phyloP scores from a whole-genome alignment of 768 basidiomycete genomes.

The Hebeloma cylindrosporum region DNA sequence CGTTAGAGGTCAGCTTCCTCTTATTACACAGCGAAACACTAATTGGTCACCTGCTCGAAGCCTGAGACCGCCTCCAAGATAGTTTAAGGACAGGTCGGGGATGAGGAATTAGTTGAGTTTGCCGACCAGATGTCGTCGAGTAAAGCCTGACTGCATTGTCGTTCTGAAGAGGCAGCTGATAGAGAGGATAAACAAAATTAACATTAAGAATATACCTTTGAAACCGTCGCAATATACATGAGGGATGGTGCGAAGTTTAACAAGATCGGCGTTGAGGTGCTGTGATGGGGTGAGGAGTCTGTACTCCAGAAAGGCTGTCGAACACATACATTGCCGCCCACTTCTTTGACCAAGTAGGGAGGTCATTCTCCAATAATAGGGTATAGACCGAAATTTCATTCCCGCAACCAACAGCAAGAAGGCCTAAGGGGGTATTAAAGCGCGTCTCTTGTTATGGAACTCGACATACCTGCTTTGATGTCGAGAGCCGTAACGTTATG shows the following conservation, averaged over 20 bases:
- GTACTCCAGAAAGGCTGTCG: not conserved
- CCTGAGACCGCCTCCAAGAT: slow-evolving; percentile 70
- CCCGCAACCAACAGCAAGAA: slow-evolving; percentile 69
- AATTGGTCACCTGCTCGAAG: slow-evolving; percentile 67
- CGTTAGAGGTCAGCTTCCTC: not conserved
- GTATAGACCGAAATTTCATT: slow-evolving; percentile 71
- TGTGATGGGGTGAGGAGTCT: slow-evolving; percentile 24
- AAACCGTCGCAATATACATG: slow-evolving; percentile 68
- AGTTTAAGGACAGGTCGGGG: slow-evolving; percentile 71
- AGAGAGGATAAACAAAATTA: not conserved
- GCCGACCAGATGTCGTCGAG: slow-evolving; percentile 69
- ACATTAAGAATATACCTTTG: slow-evolving; percentile 43
- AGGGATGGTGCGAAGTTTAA: slow-evolving; percentile 74
- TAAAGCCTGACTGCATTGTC: slow-evolving; percentile 63
- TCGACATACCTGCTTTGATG: slow-evolving; percentile 65
- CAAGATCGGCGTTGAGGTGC: slow-evolving; percentile 49
- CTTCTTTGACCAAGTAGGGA: slow-evolving; percentile 81
- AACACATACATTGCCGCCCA: slow-evolving; percentile 62
- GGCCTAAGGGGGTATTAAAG: slow-evolving; percentile 46
- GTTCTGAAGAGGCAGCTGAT: slow-evolving; percentile 36
- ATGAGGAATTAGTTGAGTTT: slow-evolving; percentile 68
- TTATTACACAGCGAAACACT: slow-evolving; percentile 11
- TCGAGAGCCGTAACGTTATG: slow-evolving; percentile 62
- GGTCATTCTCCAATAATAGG: slow-evolving; percentile 75
- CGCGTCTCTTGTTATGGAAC: slow-evolving; percentile 4